phyloP scores from a whole-genome alignment of 768 basidiomycete genomes.

The Mycena maculata region DNA sequence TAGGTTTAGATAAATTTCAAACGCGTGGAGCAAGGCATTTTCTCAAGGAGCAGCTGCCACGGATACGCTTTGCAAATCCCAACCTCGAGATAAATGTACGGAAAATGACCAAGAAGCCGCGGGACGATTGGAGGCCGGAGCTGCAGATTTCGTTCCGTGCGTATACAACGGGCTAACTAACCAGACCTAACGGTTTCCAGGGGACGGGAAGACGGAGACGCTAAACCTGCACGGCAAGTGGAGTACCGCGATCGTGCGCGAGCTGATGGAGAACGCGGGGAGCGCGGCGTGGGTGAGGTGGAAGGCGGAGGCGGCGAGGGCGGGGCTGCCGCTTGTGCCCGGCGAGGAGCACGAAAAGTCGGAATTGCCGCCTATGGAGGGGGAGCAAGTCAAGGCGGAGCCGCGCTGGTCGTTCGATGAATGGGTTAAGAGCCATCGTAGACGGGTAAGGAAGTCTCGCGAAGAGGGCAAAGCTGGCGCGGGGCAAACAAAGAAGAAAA shows the following conservation, averaged over 20 bases:
- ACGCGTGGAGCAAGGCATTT: slow-evolving; percentile 67
- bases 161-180: slow-evolving; percentile 42
- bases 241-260: slow-evolving; percentile 74
- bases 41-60: slow-evolving; percentile 80
- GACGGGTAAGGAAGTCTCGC: slow-evolving; percentile 1
- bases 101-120: slow-evolving; percentile 61
- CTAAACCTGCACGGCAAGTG: slow-evolving; percentile 74
- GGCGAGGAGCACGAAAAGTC: slow-evolving; percentile 28
- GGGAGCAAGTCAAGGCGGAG: background rate
- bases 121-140: slow-evolving; percentile 70
- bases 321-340: slow-evolving; percentile 25
- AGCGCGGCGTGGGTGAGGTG: slow-evolving; percentile 30
- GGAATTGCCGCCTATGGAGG: background rate
- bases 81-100: slow-evolving; percentile 68
- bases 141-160: slow-evolving; percentile 73
- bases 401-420: slow-evolving; percentile 24
- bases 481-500: background rate
- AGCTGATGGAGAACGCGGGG: slow-evolving; percentile 77
- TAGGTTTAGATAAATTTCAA: background rate
- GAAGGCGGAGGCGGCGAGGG: slow-evolving; percentile 27
- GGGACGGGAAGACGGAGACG: slow-evolving; percentile 58
- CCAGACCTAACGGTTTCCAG: slow-evolving; percentile 47
- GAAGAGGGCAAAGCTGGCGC: background rate
- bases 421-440: slow-evolving; percentile 22
- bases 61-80: slow-evolving; percentile 84